Percentiles rank a stretch among this genome's conserved stretches.
These are phyloP conservation scores for Margaritispora aquatica DNA, from an alignment of 495 filamentous ascomycete species.

Conservation along the genomic window DNA sequence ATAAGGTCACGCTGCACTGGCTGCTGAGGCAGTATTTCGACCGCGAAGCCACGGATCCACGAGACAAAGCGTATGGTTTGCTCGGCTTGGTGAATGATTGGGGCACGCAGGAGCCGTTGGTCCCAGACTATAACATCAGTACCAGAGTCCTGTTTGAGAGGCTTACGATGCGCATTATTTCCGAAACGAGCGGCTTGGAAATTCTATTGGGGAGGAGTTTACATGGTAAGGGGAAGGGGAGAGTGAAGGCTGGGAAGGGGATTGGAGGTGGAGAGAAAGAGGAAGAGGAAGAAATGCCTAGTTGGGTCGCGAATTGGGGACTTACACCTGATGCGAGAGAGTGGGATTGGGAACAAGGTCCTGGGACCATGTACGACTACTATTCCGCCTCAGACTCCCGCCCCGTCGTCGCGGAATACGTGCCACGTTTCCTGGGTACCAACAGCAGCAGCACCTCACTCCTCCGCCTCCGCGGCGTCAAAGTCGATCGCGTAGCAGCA, in stretches of 20 bases:
- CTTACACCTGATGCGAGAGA: neutral
- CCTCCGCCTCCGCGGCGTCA: neutral
- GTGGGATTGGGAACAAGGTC: neutral
- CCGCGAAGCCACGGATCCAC: constrained; percentile 22
- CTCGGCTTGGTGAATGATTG: constrained; percentile 14
- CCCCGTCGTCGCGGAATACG: neutral
- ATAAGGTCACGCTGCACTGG: neutral
- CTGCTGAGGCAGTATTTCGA: neutral
- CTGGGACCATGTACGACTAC: neutral
- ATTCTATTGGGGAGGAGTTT: neutral
- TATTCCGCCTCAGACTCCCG: neutral
- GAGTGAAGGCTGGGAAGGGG: no score
- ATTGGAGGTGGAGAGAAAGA: neutral
- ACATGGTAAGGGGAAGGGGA: no score
- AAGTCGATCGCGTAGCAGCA: neutral
- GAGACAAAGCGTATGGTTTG: constrained; percentile 27
- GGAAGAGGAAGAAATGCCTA: neutral
- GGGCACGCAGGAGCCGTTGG: neutral
- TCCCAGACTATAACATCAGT: neutral
- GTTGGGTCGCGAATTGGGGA: neutral
- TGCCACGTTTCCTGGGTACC: no score
- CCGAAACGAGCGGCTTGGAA: neutral
- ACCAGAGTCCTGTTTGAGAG: neutral
- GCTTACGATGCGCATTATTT: neutral
- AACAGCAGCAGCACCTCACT: no score